These are phyloP conservation scores for Salix purpurea DNA, from an alignment of 345 rosid genomes.

Conservation along the genomic window DNA sequence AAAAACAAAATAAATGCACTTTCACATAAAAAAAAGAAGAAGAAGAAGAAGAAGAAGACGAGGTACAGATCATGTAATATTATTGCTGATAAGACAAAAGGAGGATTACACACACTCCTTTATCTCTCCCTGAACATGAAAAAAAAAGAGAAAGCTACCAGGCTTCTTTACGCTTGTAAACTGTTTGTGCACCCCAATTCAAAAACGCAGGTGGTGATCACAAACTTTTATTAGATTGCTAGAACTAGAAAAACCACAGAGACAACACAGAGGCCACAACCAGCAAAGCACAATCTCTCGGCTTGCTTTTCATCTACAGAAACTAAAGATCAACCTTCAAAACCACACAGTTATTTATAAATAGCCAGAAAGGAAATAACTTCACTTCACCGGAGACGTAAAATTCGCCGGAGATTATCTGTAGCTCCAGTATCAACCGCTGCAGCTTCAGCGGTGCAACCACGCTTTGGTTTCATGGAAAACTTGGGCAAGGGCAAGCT, in stretches of 20 bases:
- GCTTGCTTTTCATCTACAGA: not conserved
- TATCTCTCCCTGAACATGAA: not conserved
- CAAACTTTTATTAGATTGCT: not conserved
- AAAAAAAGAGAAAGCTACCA: not conserved
- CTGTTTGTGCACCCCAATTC: constrained; percentile 28
- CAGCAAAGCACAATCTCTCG: not conserved
- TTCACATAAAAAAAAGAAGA: not conserved
- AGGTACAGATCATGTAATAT: not conserved
- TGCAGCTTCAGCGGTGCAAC: constrained; percentile 29
- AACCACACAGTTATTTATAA: too few species aligned
- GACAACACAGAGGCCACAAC: not conserved
- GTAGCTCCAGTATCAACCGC: constrained; percentile 54
- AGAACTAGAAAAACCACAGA: not conserved
- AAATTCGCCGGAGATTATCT: constrained; percentile 56
- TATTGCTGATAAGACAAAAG: too few species aligned
- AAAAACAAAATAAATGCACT: not conserved
- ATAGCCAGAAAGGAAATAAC: not conserved
- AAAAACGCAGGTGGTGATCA: constrained; percentile 34
- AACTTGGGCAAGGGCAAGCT: constrained; percentile 33
- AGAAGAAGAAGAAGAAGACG: too few species aligned
- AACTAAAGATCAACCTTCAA: not conserved
- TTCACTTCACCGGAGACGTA: constrained; percentile 51
- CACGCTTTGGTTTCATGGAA: constrained; percentile 21
- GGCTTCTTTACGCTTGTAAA: not conserved
- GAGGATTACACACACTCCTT: not conserved